Conservation (phyloP, 1,284 basidiomycete species). For the Flammula alnicola region DNA sequence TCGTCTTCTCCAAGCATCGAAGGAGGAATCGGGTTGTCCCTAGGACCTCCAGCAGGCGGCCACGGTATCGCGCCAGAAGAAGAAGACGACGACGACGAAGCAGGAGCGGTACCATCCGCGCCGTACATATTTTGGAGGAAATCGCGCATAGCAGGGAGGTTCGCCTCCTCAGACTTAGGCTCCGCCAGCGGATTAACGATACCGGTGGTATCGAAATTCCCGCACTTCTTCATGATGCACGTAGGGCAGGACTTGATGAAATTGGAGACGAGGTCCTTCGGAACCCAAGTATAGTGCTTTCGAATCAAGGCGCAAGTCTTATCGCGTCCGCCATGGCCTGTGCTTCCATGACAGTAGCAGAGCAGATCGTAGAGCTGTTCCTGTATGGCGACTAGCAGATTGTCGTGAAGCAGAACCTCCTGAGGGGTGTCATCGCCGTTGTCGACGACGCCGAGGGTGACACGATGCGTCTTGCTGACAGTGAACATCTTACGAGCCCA, state of each 20-base stretch:
- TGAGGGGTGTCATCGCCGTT: conserved; percentile 32
- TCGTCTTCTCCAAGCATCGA: conserved; percentile 20
- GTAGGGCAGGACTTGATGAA: conserved; percentile 80
- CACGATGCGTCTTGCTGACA: conserved; percentile 45
- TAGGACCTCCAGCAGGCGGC: conserved; percentile 15
- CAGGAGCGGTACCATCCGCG: conserved; percentile 1
- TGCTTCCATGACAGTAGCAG: conserved; percentile 67
- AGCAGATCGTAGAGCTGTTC: conserved; percentile 79
- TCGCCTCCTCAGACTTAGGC: conserved; percentile 6
- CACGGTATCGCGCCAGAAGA: conserved; percentile 15
- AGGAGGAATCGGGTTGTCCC: conserved; percentile 15
- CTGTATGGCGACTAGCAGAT: conserved; percentile 70
- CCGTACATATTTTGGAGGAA: conserved; percentile 21
- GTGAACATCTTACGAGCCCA: conserved; percentile 83
- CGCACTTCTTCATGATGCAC: conserved; percentile 52
- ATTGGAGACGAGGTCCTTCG: conserved; percentile 76
- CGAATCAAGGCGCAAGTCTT: conserved; percentile 67
- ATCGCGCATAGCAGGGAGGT: conserved; percentile 21
- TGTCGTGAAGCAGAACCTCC: conserved; percentile 62
- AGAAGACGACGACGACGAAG: too few relatives aligned
- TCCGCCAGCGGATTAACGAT: conserved; percentile 14
- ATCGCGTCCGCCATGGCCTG: conserved; percentile 78
- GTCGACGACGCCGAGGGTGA: conserved; percentile 28
- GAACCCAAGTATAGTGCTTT: conserved; percentile 77
- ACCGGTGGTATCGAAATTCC: conserved; percentile 22